These are phyloP conservation scores for Oryza meyeriana DNA, from an alignment of 176 grass and related monocot genomes.

Conservation along the genomic window DNA sequence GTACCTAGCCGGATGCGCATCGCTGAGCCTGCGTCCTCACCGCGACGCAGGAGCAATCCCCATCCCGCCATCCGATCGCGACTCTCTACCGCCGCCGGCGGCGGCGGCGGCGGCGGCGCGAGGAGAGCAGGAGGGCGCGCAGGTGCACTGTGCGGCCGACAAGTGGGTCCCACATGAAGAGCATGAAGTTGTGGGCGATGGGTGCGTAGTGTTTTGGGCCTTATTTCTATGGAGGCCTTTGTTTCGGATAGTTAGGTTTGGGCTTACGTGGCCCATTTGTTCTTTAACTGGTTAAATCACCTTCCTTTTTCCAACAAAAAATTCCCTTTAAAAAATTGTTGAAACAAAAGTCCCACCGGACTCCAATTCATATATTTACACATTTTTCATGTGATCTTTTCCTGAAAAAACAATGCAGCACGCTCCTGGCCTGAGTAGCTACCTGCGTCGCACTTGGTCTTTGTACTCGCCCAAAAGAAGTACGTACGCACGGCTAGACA, in stretches of 20 bases:
- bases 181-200: neutral
- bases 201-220: neutral
- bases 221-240: neutral
- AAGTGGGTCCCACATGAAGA: neutral
- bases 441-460: too few relatives aligned
- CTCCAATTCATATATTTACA: too few relatives aligned
- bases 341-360: too few relatives aligned
- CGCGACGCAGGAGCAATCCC: neutral
- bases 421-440: too few relatives aligned
- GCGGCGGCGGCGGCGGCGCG: neutral
- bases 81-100: neutral
- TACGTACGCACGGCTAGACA: too few relatives aligned
- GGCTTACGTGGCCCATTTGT: neutral
- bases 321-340: too few relatives aligned
- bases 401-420: too few relatives aligned
- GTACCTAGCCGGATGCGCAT: neutral
- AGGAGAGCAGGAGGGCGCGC: neutral
- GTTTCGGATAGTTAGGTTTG: neutral
- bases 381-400: too few relatives aligned
- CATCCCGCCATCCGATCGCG: neutral
- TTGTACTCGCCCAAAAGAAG: too few relatives aligned
- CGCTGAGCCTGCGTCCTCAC: neutral
- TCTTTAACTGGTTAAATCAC: neutral
- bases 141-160: neutral
- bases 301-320: neutral